Percentiles rank a stretch among this genome's conserved stretches.
phyloP scores from a whole-genome alignment of 83 land plant genomes.

The Isoetes engelmannii region DNA sequence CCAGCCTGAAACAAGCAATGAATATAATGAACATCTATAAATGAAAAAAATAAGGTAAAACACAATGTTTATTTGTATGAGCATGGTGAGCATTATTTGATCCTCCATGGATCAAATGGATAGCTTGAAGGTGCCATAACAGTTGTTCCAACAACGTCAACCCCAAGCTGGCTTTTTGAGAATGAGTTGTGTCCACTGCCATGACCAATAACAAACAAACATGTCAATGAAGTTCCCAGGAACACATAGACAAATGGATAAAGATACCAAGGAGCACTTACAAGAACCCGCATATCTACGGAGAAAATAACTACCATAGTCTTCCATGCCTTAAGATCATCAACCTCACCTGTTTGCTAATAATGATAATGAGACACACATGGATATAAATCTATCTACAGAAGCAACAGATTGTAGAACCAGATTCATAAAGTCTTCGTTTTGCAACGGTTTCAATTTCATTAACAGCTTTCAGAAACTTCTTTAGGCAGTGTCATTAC shows the following conservation, averaged over 20 bases:
- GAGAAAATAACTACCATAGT: slow-evolving; percentile 3
- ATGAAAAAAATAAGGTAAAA: background rate
- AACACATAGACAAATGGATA: slow-evolving; percentile 9
- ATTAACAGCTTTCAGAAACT: no score
- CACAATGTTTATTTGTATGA: slow-evolving; percentile 8
- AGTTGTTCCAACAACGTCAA: slow-evolving; percentile 12
- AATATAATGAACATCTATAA: background rate
- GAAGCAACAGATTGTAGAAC: no score
- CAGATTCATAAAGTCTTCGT: no score
- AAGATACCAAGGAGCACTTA: slow-evolving; percentile 10
- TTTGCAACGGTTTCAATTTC: no score
- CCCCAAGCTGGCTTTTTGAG: slow-evolving; percentile 16
- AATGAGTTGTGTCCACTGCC: slow-evolving; percentile 16
- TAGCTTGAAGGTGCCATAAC: slow-evolving; percentile 12
- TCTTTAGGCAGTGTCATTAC: no score
- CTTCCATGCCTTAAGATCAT: slow-evolving; percentile 6
- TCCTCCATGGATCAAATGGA: slow-evolving; percentile 14
- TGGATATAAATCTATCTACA: no score
- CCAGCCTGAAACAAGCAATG: slow-evolving; percentile 3
- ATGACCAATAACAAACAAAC: slow-evolving; percentile 11
- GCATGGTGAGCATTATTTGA: slow-evolving; percentile 13
- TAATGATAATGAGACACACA: background rate
- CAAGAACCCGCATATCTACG: slow-evolving; percentile 14
- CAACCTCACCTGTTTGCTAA: slow-evolving; percentile 1
- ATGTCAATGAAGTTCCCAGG: slow-evolving; percentile 11